phyloP scores from a whole-genome alignment of 495 filamentous ascomycete genomes.

The Annulohypoxylon moriforme region DNA sequence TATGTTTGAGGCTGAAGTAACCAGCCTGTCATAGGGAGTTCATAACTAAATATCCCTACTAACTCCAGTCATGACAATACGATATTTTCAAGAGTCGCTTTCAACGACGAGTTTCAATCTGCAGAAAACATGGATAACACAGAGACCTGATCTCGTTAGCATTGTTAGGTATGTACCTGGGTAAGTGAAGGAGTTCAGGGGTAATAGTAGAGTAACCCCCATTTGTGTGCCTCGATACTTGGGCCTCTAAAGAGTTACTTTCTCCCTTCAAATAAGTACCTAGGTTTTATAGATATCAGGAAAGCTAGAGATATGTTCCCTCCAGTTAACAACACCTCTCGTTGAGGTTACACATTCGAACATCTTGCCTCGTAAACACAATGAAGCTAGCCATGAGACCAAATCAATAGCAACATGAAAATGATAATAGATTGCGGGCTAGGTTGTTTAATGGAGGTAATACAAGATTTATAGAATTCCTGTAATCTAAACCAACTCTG shows the following conservation, averaged over 20 bases:
- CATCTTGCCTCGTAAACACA: no score
- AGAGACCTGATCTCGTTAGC: no score
- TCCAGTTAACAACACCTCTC: no score
- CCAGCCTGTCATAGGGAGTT: not conserved
- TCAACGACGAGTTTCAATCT: not conserved
- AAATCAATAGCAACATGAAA: no score
- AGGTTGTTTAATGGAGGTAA: not conserved
- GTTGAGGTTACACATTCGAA: no score
- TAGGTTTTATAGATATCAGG: not conserved
- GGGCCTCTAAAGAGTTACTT: not conserved
- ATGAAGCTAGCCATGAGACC: no score
- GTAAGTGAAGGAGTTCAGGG: not conserved
- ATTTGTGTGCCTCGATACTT: not conserved
- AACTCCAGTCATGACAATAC: not conserved
- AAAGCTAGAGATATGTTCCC: no score
- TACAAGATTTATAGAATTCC: not conserved
- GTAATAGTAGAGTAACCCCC: not conserved
- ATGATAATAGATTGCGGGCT: no score
- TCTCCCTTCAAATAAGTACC: not conserved
- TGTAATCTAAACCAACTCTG: not conserved
- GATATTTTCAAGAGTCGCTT: not conserved
- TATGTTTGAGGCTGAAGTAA: not conserved
- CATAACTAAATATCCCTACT: no score
- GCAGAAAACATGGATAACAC: no score
- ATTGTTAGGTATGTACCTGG: no score